Evolutionary conservation across 2,329 filamentous ascomycete genomes (phyloP), one percentile per base, ranked within the genome.

Genomic region (Neospermospora avenae): DNA sequence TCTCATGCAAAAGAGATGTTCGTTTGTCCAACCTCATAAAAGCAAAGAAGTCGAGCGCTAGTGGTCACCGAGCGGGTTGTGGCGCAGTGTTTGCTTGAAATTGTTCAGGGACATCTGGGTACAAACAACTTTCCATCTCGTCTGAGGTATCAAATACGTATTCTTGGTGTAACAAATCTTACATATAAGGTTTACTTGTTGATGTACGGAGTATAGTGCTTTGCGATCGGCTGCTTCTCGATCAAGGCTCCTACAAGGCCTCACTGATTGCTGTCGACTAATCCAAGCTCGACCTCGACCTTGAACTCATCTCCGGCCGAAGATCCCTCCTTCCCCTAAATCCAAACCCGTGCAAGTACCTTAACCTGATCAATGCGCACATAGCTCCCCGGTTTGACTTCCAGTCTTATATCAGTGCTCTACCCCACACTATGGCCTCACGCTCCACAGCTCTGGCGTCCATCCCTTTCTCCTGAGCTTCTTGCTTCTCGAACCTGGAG

Each of bases 401-500:
- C 13, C 28, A 28, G 20, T 18, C 7, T 13, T n/a, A 42, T 16
- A 5, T 25, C n/a, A 49, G 16, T 7, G 8, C 52, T n/a, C 18
- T 37, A 34, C 49, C 46, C 48, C 48, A 44, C 22, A 39, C 56
- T 63, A 69, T 25, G 54, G 37, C 55, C 67, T 70, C 11, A 73
- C 67, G 39, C 63, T 71, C 85, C 85, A 88, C 51, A 88, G 68
- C 65, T 87, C 84, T 57, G 82, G 77, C 57, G 82, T 83, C 84
- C 84, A 87, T 25, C 85, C 85, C 73, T 81, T 78, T 73, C 84
- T 81, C 44, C 83, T 78, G 67, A 84, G 74, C 75, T 83, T 86
- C 76, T 85, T 87, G 68, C 77, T 83, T 64, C 76, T 78, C 5
- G 77, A 76, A 67, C 34, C 53, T 22, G 63, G 28, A 4, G 74